Evolutionary conservation across 768 basidiomycete genomes (phyloP).

Genomic region (Trametes gibbosa): DNA sequence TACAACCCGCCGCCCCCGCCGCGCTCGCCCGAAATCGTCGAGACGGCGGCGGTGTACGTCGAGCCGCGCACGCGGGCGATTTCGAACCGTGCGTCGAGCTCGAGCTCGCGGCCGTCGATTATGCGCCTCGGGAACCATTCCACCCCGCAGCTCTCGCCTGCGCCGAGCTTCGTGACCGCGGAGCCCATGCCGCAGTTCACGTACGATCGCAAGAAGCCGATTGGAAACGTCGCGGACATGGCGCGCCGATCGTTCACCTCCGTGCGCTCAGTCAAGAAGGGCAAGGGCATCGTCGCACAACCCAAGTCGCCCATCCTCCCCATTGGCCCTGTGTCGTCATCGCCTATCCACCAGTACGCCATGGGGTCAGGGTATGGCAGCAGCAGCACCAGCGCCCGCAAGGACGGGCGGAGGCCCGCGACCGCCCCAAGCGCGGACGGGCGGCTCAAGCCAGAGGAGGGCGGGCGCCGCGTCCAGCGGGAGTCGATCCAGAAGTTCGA

Average conservation of each 20-base stretch:
- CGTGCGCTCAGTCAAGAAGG: conserved; percentile 31
- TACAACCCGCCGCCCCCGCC: conserved; percentile 12
- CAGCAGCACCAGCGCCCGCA: neutral
- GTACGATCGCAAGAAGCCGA: conserved; percentile 44
- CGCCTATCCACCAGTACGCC: conserved; percentile 11
- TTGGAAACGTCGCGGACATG: conserved; percentile 49
- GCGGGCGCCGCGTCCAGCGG: conserved; percentile 40
- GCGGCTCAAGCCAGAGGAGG: conserved; percentile 26
- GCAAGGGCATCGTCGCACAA: conserved; percentile 33
- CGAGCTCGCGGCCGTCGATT: conserved; percentile 39
- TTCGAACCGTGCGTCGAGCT: conserved; percentile 22
- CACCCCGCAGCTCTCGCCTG: conserved; percentile 55
- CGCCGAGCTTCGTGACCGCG: conserved; percentile 6
- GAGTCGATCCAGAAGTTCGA: conserved; percentile 68
- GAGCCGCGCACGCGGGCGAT: conserved; percentile 39
- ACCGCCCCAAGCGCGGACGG: conserved; percentile 21
- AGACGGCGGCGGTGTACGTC: conserved; percentile 25
- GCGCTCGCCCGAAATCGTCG: conserved; percentile 5
- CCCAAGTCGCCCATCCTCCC: conserved; percentile 18
- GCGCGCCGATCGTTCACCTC: conserved; percentile 41
- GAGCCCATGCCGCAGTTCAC: conserved; percentile 25
- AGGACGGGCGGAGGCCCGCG: conserved; percentile 8
- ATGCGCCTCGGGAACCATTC: conserved; percentile 71
- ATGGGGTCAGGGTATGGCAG: neutral
- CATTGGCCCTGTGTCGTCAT: conserved; percentile 10